Evolutionary conservation across 768 basidiomycete genomes (phyloP).

Genomic region (Hortiboletus flavorubellus): DNA sequence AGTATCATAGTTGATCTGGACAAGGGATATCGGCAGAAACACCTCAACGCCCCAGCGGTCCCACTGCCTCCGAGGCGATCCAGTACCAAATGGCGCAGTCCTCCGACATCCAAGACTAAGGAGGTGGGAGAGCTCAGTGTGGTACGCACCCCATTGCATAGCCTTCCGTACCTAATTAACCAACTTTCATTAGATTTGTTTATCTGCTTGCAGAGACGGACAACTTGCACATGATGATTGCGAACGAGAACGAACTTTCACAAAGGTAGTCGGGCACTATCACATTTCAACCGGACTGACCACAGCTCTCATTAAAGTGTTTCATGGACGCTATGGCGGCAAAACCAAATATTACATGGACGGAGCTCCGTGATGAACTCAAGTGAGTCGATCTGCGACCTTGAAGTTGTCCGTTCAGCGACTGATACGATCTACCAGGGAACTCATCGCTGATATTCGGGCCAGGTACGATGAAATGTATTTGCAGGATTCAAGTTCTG

Average conservation of each 20-base stretch:
- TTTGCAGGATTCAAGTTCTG: background rate
- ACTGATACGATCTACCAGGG: constrained; percentile 4
- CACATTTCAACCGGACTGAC: background rate
- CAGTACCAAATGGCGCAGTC: constrained; percentile 4
- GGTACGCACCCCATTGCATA: constrained; percentile 2
- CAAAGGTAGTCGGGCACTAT: constrained; percentile 18
- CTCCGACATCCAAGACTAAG: constrained; percentile 1
- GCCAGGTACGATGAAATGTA: constrained; percentile 8
- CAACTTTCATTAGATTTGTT: constrained; percentile 15
- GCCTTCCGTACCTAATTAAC: background rate
- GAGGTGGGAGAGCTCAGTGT: constrained; percentile 18
- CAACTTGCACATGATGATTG: constrained; percentile 24
- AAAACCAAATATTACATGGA: constrained; percentile 17
- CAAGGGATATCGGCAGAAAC: background rate
- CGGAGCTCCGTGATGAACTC: constrained; percentile 16
- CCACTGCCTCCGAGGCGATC: constrained; percentile 1
- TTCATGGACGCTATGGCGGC: constrained; percentile 14
- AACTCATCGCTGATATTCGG: constrained; percentile 13
- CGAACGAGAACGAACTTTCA: constrained; percentile 18
- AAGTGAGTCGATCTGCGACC: constrained; percentile 7
- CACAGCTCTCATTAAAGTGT: constrained; percentile 6
- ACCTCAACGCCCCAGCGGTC: background rate
- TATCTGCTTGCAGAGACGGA: constrained; percentile 27
- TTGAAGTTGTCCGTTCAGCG: background rate
- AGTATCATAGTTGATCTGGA: constrained; percentile 4